Percentiles rank a stretch among this genome's conserved stretches.
These are phyloP conservation scores for Lolium perenne DNA, from an alignment of 176 grass and related monocot genomes.

Conservation along the genomic window DNA sequence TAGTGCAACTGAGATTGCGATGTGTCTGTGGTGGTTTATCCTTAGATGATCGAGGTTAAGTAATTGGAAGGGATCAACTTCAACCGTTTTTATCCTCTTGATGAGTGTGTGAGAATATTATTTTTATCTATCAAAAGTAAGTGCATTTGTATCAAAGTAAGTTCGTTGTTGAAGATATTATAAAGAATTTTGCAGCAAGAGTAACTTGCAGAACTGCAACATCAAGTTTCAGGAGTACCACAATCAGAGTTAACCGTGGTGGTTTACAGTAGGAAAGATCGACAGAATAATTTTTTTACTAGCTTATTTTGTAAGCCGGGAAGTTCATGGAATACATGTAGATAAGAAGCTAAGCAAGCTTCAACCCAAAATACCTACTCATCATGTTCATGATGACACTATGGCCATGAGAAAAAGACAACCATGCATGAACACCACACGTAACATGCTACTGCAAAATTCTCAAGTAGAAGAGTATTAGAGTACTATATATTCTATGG, in stretches of 20 bases:
- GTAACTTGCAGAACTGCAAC: not conserved
- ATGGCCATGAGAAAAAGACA: too few relatives aligned
- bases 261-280: not conserved
- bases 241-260: not conserved
- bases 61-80: not conserved
- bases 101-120: not conserved
- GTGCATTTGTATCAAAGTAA: not conserved
- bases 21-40: not conserved
- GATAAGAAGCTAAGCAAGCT: too few relatives aligned
- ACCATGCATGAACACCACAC: too few relatives aligned
- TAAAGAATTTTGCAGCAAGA: not conserved
- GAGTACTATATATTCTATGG: too few relatives aligned
- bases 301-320: too few relatives aligned
- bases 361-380: too few relatives aligned
- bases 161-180: not conserved
- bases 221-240: not conserved
- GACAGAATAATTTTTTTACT: too few relatives aligned
- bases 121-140: not conserved
- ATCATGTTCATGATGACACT: too few relatives aligned
- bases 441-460: too few relatives aligned
- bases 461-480: too few relatives aligned
- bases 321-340: too few relatives aligned
- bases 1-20: not conserved
- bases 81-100: not conserved
- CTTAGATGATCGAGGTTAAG: not conserved